These are phyloP conservation scores for Metarhizium robertsii DNA, from an alignment of 2,329 filamentous ascomycete species.

Conservation along the genomic window DNA sequence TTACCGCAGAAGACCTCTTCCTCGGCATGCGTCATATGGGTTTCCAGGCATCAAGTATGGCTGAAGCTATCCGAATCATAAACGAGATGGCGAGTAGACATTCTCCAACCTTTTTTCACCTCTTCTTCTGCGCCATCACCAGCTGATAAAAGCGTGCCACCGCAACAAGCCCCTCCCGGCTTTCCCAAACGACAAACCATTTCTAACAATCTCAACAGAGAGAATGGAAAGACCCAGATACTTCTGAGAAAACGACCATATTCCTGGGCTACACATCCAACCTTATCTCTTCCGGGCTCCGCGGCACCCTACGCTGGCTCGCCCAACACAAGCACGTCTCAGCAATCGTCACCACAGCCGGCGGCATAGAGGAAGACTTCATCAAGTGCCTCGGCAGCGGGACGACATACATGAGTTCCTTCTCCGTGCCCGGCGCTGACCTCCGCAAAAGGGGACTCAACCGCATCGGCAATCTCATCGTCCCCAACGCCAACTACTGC, in stretches of 20 bases:
- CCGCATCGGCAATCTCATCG: slow-evolving; percentile 88
- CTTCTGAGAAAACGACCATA: slow-evolving; percentile 74
- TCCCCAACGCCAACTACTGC: slow-evolving; percentile 94
- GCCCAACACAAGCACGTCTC: slow-evolving; percentile 90
- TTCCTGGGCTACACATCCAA: slow-evolving; percentile 98
- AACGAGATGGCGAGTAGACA: slow-evolving; percentile 72
- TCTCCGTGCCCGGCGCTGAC: slow-evolving; percentile 64
- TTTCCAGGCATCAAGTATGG: slow-evolving; percentile 60
- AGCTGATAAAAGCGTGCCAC: not conserved
- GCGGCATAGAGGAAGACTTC: slow-evolving; percentile 92
- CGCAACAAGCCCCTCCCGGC: too few species aligned
- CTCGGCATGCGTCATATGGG: slow-evolving; percentile 80
- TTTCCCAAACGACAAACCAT: too few species aligned
- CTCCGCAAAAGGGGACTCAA: slow-evolving; percentile 84
- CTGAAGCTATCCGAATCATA: slow-evolving; percentile 82
- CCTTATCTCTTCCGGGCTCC: slow-evolving; percentile 88
- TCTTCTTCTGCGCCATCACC: not conserved
- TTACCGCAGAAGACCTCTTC: slow-evolving; percentile 80
- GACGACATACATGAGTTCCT: slow-evolving; percentile 85
- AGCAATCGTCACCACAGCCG: slow-evolving; percentile 88
- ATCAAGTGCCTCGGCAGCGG: slow-evolving; percentile 81
- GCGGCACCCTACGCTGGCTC: slow-evolving; percentile 84
- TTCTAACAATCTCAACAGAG: slow-evolving; percentile 35
- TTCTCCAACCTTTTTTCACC: not conserved
- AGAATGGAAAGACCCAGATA: slow-evolving; percentile 72